Conservation (phyloP, 345 rosid genomes). For the Ricinus communis region DNA sequence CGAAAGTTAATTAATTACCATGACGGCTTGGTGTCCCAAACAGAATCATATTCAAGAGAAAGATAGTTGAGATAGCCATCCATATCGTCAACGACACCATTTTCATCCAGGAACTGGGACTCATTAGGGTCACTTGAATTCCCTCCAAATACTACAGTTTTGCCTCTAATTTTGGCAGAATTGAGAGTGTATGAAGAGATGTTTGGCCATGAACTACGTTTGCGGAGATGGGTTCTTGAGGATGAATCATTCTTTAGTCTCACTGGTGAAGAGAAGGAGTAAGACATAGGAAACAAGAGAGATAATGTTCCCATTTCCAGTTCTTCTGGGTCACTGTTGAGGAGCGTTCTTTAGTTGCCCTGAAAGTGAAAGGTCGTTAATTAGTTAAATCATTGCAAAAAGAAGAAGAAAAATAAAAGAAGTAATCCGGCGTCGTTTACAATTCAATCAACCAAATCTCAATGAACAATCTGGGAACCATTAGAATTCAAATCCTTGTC, state of each 20-base stretch:
- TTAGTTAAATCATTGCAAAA: no score
- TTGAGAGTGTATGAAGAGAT: constrained; percentile 6
- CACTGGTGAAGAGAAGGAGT: constrained; percentile 16
- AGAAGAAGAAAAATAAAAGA: no score
- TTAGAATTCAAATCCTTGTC: no score
- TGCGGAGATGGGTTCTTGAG: constrained; percentile 4
- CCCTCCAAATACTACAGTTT: constrained; percentile 38
- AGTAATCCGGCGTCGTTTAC: no score
- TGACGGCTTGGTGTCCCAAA: constrained; percentile 98
- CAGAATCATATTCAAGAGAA: constrained; percentile 92
- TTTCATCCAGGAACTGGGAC: constrained; percentile 60
- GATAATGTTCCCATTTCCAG: constrained; percentile 29
- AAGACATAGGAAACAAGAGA: constrained; percentile 28
- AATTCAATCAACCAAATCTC: no score
- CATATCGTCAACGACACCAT: constrained; percentile 74
- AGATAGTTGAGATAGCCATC: constrained; percentile 82
- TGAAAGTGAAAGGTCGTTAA: no score
- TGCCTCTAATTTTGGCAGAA: constrained; percentile 24
- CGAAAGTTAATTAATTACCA: constrained; percentile 48
- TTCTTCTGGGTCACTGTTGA: not conserved
- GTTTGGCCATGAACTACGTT: constrained; percentile 8
- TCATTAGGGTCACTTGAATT: constrained; percentile 44
- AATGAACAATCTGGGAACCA: no score
- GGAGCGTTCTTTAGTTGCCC: not conserved
- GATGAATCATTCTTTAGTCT: constrained; percentile 19